Base-by-base conservation (phyloP, 139 green algal species). In the Spirogloea muscicola region DNA sequence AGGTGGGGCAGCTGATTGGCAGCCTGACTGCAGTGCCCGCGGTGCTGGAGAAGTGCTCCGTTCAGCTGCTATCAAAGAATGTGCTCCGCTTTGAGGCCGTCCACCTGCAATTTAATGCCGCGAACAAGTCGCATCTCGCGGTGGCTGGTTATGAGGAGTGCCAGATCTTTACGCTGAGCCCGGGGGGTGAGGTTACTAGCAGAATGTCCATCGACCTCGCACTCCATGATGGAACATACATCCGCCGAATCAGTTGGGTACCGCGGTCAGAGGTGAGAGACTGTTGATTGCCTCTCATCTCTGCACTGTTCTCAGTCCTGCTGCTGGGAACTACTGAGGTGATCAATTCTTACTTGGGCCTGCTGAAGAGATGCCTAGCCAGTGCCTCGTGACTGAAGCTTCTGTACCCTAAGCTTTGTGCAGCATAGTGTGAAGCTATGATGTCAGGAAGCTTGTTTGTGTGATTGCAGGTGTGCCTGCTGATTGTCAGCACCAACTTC, bases 71-170 rank as follows among this genome's bases (percentile, higher is more conserved):
- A 36, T 80, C 57, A 9, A 41, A 66, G 31, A 83, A 70, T 55
- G 33, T 38, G 5, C 41, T 74, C 0, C 34, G 57, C 9, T 85
- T 85, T 44, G 74, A 82, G 2, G 74, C 83, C 1, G 16, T 76
- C 25, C 68, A 82, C 40, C 52, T 85, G 31, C 25, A 38, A 18
- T 85, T 85, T 51, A 82, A 82, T 41, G 59, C 74, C 2, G 38
- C 46, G n/a, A 76, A 83, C 49, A 40, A 74, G 13, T 49, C 49
- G 27, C 70, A 76, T n/a, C 42, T 85, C 3, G 74, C 74, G n/a
- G 79, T 85, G 5, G 43, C 61, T 25, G 79, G 79, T 18, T 79
- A 72, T 27, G 10, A 63, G 1, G 61, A 82, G 4, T 76, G 61
- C 37, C 73, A 85, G 1, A 58, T 85, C 25, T 85, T 74, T 44